phyloP scores from a whole-genome alignment of 441 rosid genomes.

The Gossypium aridum region DNA sequence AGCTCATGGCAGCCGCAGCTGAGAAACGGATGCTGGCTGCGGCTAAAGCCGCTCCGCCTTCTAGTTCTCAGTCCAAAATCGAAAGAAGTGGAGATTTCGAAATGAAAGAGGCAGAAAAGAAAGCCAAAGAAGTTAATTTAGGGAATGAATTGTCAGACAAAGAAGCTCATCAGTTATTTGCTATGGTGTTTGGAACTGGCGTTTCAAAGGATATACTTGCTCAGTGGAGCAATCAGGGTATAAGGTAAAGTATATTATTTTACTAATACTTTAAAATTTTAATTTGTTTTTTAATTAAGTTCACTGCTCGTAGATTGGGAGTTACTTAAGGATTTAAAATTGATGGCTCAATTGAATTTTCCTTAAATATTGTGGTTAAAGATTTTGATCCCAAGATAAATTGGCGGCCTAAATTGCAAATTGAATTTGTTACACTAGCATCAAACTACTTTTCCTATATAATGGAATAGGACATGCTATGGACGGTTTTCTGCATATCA shows the following conservation, averaged over 20 bases:
- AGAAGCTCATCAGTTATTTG: slow-evolving; percentile 60
- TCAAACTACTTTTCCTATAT: neutral
- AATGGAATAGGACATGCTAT: neutral
- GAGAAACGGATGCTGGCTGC: slow-evolving; percentile 74
- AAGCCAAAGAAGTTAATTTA: slow-evolving; percentile 19
- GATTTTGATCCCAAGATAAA: neutral
- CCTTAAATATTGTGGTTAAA: neutral
- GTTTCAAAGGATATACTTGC: slow-evolving; percentile 71
- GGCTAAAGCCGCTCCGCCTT: slow-evolving; percentile 23
- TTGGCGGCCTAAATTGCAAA: neutral
- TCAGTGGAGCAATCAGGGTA: slow-evolving; percentile 97
- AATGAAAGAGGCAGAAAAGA: slow-evolving; percentile 23
- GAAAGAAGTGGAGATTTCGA: slow-evolving; percentile 13
- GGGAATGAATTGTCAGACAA: slow-evolving; percentile 42
- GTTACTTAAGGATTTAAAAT: neutral
- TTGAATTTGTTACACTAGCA: neutral
- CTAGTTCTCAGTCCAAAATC: slow-evolving; percentile 21
- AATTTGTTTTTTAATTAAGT: neutral
- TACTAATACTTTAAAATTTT: neutral
- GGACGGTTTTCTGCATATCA: neutral
- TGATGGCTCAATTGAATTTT: neutral
- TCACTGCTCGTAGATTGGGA: neutral
- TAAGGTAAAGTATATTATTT: slow-evolving; percentile 42
- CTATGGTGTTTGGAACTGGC: slow-evolving; percentile 61
- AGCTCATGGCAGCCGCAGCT: slow-evolving; percentile 95